Conservation (phyloP, 2,329 filamentous ascomycete genomes). For the Cladophialophora immunda region DNA sequence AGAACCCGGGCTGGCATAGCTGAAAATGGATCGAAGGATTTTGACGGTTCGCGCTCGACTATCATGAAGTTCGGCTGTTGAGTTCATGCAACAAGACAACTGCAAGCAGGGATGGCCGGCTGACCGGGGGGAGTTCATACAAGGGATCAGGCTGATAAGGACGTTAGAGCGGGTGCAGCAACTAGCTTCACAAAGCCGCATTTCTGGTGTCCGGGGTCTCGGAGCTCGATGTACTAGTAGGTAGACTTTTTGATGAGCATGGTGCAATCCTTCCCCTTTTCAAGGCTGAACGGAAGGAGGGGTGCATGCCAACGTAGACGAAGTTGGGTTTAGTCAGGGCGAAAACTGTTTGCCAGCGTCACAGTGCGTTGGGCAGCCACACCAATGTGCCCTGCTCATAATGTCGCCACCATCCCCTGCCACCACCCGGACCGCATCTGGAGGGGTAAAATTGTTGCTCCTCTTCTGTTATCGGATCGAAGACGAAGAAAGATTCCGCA, state of each 20-base stretch:
- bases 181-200: conserved; percentile 11
- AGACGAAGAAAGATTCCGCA: neutral
- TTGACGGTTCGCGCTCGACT: conserved; percentile 5
- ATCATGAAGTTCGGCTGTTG: conserved; percentile 12
- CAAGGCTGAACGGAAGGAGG: conserved; percentile 13
- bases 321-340: conserved; percentile 33
- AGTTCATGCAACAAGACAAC: conserved; percentile 21
- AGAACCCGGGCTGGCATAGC: conserved; percentile 23
- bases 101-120: conserved; percentile 9
- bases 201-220: conserved; percentile 3
- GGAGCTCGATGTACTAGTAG: conserved; percentile 1
- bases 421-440: conserved; percentile 14
- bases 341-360: conserved; percentile 19
- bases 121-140: conserved; percentile 3
- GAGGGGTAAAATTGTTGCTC: conserved; percentile 6
- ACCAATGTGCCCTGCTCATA: conserved; percentile 11
- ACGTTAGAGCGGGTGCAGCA: conserved; percentile 9
- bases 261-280: conserved; percentile 10
- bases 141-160: conserved; percentile 24
- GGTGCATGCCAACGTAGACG: conserved; percentile 7
- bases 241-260: conserved; percentile 2
- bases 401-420: conserved; percentile 18
- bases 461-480: conserved; percentile 1
- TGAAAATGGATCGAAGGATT: conserved; percentile 12
- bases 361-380: conserved; percentile 34